Percentiles rank a stretch among this genome's conserved stretches.
Evolutionary conservation across 257 asterid genomes (phyloP).

Genomic region (Plantago ovata): DNA sequence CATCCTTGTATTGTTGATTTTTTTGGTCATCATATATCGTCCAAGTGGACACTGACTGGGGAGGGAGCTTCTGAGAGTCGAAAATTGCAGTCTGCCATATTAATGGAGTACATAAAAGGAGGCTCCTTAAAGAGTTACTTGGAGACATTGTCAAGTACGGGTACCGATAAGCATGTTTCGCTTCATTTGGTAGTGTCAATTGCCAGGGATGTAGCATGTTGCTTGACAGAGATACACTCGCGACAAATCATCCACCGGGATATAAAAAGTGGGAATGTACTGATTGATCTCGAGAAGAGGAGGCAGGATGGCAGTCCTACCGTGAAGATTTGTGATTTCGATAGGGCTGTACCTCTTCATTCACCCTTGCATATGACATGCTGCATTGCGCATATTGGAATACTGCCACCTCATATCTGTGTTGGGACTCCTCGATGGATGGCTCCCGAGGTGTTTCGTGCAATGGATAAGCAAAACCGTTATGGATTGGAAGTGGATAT

Average conservation of each 20-base stretch:
- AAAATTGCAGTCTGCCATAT: conserved; percentile 57
- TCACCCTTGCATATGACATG: conserved; percentile 76
- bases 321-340: conserved; percentile 91
- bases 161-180: conserved; percentile 58
- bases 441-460: conserved; percentile 78
- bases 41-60: conserved; percentile 56
- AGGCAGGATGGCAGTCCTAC: conserved; percentile 65
- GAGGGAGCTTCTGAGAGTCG: conserved; percentile 57
- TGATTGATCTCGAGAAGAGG: conserved; percentile 72
- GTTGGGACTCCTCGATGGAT: conserved; percentile 99
- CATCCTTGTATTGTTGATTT: conserved; percentile 75
- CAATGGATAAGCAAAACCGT: conserved; percentile 30
- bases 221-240: conserved; percentile 66
- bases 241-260: conserved; percentile 88
- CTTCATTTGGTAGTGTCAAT: conserved; percentile 46
- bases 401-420: conserved; percentile 78
- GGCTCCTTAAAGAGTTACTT: conserved; percentile 77
- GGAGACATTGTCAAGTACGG: conserved; percentile 50
- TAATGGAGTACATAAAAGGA: conserved; percentile 89
- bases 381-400: conserved; percentile 84
- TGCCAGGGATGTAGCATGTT: conserved; percentile 75
- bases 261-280: conserved; percentile 75
- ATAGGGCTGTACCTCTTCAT: conserved; percentile 76
- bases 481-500: conserved; percentile 83
- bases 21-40: conserved; percentile 91